phyloP scores from a whole-genome alignment of 1,284 basidiomycete species.

The Mycosarcoma mackinlayi region DNA sequence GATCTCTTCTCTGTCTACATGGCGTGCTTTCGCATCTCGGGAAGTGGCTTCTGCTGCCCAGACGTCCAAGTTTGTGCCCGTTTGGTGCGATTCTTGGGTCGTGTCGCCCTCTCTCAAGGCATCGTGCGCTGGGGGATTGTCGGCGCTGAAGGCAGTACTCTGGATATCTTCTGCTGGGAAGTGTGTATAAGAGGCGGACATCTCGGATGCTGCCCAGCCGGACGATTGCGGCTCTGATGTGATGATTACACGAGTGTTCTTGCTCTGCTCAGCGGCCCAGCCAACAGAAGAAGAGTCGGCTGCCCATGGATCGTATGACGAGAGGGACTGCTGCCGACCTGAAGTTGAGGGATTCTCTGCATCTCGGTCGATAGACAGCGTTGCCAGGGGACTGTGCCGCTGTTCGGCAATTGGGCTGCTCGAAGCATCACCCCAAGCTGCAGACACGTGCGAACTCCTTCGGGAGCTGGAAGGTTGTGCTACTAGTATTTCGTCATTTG shows the following conservation, averaged over 20 bases:
- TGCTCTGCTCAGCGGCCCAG: conserved; percentile 9
- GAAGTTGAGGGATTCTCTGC: not conserved
- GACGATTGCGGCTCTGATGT: conserved; percentile 1
- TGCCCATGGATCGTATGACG: conserved; percentile 33
- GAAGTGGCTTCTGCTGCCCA: conserved; percentile 37
- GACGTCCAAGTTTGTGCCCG: conserved; percentile 14
- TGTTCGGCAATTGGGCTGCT: not conserved
- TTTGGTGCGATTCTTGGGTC: not conserved
- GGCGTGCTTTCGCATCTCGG: conserved; percentile 26
- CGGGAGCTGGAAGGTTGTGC: not conserved
- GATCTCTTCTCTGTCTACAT: conserved; percentile 36
- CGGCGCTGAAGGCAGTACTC: not conserved
- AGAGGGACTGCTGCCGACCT: conserved; percentile 5
- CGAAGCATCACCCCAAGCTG: conserved; percentile 9
- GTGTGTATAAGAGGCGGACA: not conserved
- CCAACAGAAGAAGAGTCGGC: conserved; percentile 9
- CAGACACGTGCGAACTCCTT: not conserved
- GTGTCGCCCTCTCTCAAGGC: not conserved
- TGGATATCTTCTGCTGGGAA: conserved; percentile 8
- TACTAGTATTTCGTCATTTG: too few species aligned
- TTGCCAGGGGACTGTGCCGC: not conserved
- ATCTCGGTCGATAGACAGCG: not conserved
- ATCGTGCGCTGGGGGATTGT: not conserved
- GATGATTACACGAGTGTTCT: not conserved
- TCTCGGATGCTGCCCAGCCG: conserved; percentile 13